Conservation (phyloP, 768 basidiomycete genomes). For the Mycena amicta region DNA sequence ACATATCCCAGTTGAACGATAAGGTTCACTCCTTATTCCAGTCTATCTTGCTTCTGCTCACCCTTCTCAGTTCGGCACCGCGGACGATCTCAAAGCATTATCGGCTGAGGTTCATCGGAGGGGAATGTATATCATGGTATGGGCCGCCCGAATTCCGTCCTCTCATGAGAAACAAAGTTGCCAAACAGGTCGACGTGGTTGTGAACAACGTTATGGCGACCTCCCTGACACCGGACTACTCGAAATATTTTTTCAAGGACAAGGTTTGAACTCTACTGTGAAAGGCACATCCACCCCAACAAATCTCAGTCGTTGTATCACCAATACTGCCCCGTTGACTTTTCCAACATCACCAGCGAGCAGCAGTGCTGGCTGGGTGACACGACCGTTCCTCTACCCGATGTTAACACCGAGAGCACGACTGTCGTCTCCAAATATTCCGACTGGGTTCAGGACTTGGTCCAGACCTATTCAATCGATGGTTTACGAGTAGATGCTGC, state of each 20-base stretch:
- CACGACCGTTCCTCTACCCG: slow-evolving; percentile 68
- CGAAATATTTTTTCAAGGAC: slow-evolving; percentile 69
- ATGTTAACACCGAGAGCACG: slow-evolving; percentile 75
- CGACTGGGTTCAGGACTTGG: slow-evolving; percentile 68
- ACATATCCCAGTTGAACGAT: slow-evolving; percentile 61
- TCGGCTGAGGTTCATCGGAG: slow-evolving; percentile 65
- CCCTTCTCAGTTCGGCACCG: slow-evolving; percentile 51
- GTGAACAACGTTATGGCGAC: slow-evolving; percentile 86
- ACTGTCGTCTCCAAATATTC: slow-evolving; percentile 64
- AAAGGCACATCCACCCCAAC: no score
- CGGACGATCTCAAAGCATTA: slow-evolving; percentile 65
- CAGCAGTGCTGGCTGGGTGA: slow-evolving; percentile 88
- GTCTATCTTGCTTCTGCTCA: neutral
- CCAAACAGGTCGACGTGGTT: slow-evolving; percentile 66
- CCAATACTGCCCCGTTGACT: slow-evolving; percentile 76
- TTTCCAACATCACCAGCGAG: slow-evolving; percentile 67
- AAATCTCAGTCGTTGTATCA: slow-evolving; percentile 75
- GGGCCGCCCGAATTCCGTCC: neutral
- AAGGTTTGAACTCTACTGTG: no score
- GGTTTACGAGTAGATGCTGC: slow-evolving; percentile 85
- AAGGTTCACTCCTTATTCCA: slow-evolving; percentile 20
- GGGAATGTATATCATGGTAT: slow-evolving; percentile 80
- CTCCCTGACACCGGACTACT: slow-evolving; percentile 62
- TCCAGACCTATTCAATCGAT: slow-evolving; percentile 74
- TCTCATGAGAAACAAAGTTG: neutral